A percentile compares a stretch with the other conserved stretches of the same genome.
Conservation (phyloP, 2,329 filamentous ascomycete genomes). For the Biscogniauxia mediterranea region DNA sequence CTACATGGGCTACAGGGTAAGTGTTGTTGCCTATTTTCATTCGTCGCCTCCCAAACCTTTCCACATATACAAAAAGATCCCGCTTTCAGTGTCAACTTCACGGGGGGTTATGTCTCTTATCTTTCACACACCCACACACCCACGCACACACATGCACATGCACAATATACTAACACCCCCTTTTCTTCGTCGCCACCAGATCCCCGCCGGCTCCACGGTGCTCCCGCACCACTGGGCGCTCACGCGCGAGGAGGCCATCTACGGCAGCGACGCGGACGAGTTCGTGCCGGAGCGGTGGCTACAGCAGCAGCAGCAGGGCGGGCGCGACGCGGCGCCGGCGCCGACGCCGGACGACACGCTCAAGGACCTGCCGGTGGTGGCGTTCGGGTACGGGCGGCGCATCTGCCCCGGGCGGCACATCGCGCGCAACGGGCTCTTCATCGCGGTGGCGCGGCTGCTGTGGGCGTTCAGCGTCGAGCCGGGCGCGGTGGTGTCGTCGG, state of each 20-base stretch:
- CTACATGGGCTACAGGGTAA: slow-evolving; percentile 33
- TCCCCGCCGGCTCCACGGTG: slow-evolving; percentile 43
- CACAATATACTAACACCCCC: background rate
- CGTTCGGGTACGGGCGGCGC: background rate
- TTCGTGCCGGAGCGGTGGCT: slow-evolving; percentile 38
- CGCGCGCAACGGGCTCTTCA: background rate
- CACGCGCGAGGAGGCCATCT: slow-evolving; percentile 35
- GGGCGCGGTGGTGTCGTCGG: too few species aligned
- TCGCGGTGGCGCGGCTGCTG: background rate
- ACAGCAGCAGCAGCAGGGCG: slow-evolving; percentile 3
- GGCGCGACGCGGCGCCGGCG: background rate
- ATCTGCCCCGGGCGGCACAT: background rate
- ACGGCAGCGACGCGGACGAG: slow-evolving; percentile 36
- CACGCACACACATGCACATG: too few species aligned
- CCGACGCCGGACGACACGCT: background rate
- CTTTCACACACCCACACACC: too few species aligned
- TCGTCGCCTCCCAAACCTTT: too few species aligned
- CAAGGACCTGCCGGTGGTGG: background rate
- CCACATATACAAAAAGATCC: too few species aligned
- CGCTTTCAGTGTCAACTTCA: too few species aligned
- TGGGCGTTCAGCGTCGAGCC: slow-evolving; percentile 41
- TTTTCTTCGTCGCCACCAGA: slow-evolving; percentile 19
- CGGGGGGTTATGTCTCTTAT: too few species aligned
- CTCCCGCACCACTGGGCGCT: slow-evolving; percentile 43
- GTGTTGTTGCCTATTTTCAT: background rate